Conservation (phyloP, 768 basidiomycete species). For the Termitomyces sp. region DNA sequence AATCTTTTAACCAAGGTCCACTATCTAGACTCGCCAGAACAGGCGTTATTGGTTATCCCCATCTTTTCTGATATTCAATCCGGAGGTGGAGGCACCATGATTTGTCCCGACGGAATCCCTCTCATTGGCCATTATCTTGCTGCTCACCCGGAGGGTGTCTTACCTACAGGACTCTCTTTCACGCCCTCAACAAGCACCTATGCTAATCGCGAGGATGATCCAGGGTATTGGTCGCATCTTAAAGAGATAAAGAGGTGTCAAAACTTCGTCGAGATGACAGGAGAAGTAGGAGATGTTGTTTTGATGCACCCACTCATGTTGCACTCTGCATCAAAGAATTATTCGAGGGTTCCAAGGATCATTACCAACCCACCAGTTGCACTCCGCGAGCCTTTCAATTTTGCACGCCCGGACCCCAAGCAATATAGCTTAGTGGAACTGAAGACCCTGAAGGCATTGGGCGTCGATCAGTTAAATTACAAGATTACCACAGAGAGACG, state of each 20-base stretch:
- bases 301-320: slow-evolving; percentile 63
- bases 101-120: slow-evolving; percentile 53
- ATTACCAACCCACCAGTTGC: slow-evolving; percentile 66
- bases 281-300: slow-evolving; percentile 60
- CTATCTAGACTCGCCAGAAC: slow-evolving; percentile 64
- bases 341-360: slow-evolving; percentile 49
- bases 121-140: slow-evolving; percentile 48
- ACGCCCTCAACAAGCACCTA: slow-evolving; percentile 40
- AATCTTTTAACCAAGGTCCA: slow-evolving; percentile 33
- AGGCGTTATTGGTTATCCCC: slow-evolving; percentile 59
- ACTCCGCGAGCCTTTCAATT: slow-evolving; percentile 51
- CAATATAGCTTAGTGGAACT: slow-evolving; percentile 57
- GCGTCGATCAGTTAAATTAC: slow-evolving; percentile 43
- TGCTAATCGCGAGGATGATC: slow-evolving; percentile 32
- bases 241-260: slow-evolving; percentile 37
- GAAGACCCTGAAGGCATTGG: slow-evolving; percentile 54
- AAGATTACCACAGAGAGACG: slow-evolving; percentile 43
- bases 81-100: slow-evolving; percentile 56
- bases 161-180: slow-evolving; percentile 40
- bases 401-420: slow-evolving; percentile 36
- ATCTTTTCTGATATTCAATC: slow-evolving; percentile 54
- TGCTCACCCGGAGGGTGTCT: slow-evolving; percentile 48
- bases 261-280: slow-evolving; percentile 52
- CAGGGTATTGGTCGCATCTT: slow-evolving; percentile 42
- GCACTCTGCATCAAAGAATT: slow-evolving; percentile 61